These are phyloP conservation scores for Yamadazyma aaseri DNA, from an alignment of 1,139 yeast genomes.

Conservation along the genomic window DNA sequence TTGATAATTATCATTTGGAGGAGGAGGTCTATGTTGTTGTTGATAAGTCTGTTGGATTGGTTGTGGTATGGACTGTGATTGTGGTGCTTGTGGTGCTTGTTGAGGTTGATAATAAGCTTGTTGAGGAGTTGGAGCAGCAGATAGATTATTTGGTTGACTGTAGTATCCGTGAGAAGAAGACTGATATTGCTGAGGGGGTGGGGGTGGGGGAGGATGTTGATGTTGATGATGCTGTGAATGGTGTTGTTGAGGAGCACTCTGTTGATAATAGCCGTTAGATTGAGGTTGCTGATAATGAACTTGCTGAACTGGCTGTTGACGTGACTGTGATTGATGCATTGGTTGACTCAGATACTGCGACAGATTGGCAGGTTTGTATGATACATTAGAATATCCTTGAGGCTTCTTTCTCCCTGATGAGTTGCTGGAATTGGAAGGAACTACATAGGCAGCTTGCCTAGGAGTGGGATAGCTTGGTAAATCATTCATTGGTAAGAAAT, in stretches of 20 bases:
- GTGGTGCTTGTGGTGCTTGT: slow-evolving; percentile 12
- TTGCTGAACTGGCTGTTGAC: slow-evolving; percentile 15
- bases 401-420: slow-evolving; percentile 5
- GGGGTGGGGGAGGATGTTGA: slow-evolving; percentile 9
- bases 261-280: slow-evolving; percentile 12
- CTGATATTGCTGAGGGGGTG: slow-evolving; percentile 17
- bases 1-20: slow-evolving; percentile 2
- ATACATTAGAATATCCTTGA: slow-evolving; percentile 8
- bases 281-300: slow-evolving; percentile 13
- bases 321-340: slow-evolving; percentile 13
- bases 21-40: slow-evolving; percentile 3
- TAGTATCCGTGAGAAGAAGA: slow-evolving; percentile 12
- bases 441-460: slow-evolving; percentile 42
- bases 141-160: slow-evolving; percentile 14
- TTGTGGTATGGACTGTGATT: slow-evolving; percentile 8
- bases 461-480: slow-evolving; percentile 51
- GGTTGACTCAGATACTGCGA: slow-evolving; percentile 8
- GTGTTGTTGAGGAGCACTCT: slow-evolving; percentile 7
- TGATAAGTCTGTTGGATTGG: slow-evolving; percentile 6
- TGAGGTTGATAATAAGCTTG: slow-evolving; percentile 11
- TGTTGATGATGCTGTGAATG: slow-evolving; percentile 10
- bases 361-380: slow-evolving; percentile 13
- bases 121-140: slow-evolving; percentile 13
- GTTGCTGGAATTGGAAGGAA: slow-evolving; percentile 14
- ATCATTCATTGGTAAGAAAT: slow-evolving; percentile 27